Evolutionary conservation across 176 grass and related monocot species (phyloP), one percentile per base, ranked within the genome.

Genomic region (Chloris gayana): DNA sequence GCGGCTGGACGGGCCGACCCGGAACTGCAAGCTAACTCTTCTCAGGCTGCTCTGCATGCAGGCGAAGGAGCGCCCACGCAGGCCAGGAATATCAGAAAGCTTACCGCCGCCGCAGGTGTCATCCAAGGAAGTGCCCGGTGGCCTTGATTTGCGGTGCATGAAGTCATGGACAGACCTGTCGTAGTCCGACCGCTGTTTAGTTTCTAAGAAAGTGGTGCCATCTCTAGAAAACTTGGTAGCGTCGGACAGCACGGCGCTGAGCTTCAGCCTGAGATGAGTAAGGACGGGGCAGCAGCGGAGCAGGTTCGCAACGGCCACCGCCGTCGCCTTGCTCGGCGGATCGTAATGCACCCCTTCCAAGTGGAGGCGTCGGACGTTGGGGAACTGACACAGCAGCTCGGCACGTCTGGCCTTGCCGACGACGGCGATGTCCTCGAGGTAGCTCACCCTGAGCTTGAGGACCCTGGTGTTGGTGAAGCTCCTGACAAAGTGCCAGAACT

Each of bases 221-320:
- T n/a, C n/a, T n/a, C n/a, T n/a, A n/a, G n/a, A n/a, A n/a, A n/a
- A n/a, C n/a, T n/a, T n/a, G n/a, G n/a, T n/a, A n/a, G n/a, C n/a
- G n/a, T n/a, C n/a, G n/a, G n/a, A n/a, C n/a, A n/a, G n/a, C n/a
- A n/a, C n/a, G n/a, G n/a, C n/a, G n/a, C n/a, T n/a, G n/a, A n/a
- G n/a, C n/a, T n/a, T n/a, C n/a, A n/a, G n/a, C n/a, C n/a, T n/a
- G n/a, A n/a, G n/a, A n/a, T n/a, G n/a, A n/a, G n/a, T n/a, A n/a
- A n/a, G n/a, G n/a, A n/a, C 56, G 19, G 69, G 68, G 68, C 79
- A 34, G 29, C 38, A 81, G 9, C 2, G 14, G 54, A 81, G 54
- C 3, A 72, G 56, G 79, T 72, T 82, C 3, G 39, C 68, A 42
- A 82, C 62, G 27, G 68, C 54, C 27, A 60, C 41, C 1, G 21